A percentile compares a stretch with the other conserved stretches of the same genome.
Evolutionary conservation across 78 protist species (phyloP).

Genomic region (Dictyostelium intermedium): DNA sequence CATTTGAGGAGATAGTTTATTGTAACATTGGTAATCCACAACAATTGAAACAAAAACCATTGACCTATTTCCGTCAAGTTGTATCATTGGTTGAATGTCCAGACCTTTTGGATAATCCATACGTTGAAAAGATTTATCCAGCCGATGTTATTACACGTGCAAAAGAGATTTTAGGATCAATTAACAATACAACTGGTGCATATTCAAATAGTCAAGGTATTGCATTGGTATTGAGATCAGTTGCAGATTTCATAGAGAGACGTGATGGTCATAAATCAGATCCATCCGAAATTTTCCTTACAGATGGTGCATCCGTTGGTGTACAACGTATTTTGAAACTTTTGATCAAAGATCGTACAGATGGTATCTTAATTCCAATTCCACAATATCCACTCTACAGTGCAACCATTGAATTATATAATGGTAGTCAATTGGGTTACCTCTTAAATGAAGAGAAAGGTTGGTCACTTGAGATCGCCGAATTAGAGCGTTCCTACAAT

Average conservation of each 20-base stretch:
- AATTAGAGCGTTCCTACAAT: constrained; percentile 55
- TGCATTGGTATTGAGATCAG: constrained; percentile 82
- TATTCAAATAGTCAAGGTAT: constrained; percentile 96
- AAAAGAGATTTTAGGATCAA: not conserved
- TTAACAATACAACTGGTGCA: constrained; percentile 89
- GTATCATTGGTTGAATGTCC: constrained; percentile 80
- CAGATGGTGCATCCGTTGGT: constrained; percentile 98
- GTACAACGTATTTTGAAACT: constrained; percentile 73
- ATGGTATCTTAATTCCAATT: constrained; percentile 97
- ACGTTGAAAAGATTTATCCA: constrained; percentile 66
- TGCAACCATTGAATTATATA: constrained; percentile 94
- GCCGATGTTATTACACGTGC: constrained; percentile 92
- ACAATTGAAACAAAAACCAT: constrained; percentile 94
- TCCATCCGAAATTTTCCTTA: constrained; percentile 93
- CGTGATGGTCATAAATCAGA: constrained; percentile 88
- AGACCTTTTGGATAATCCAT: constrained; percentile 46
- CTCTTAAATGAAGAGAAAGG: constrained; percentile 91
- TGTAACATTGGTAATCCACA: constrained; percentile 99
- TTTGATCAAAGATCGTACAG: constrained; percentile 76
- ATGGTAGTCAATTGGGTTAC: constrained; percentile 93
- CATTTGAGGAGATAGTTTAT: constrained; percentile 89
- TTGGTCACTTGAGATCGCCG: constrained; percentile 81
- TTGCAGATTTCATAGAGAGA: constrained; percentile 93
- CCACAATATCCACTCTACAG: constrained; percentile 99
- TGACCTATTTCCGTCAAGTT: constrained; percentile 97